Conservation (phyloP, 2,329 filamentous ascomycete genomes). For the Didymella lethalis region DNA sequence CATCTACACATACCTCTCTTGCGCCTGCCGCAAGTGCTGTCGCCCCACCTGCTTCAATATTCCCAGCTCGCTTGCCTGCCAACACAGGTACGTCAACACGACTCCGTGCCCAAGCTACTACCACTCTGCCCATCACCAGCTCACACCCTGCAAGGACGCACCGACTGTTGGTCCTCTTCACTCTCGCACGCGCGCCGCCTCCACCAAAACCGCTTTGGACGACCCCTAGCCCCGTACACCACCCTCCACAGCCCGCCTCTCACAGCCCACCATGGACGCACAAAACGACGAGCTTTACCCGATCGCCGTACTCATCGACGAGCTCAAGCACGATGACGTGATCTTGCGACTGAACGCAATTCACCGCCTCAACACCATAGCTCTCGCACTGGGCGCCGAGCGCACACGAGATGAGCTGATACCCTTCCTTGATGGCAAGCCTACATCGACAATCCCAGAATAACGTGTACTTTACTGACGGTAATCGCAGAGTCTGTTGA, state of each 20-base stretch:
- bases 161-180: conserved; percentile 8
- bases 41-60: conserved; percentile 31
- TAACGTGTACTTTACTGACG: conserved; percentile 43
- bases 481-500: conserved; percentile 85
- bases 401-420: conserved; percentile 98
- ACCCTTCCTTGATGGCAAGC: conserved; percentile 96
- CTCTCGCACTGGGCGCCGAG: conserved; percentile 92
- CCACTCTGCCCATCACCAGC: conserved; percentile 33
- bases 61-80: conserved; percentile 37
- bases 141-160: conserved; percentile 25
- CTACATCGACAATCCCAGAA: conserved; percentile 10
- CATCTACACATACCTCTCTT: conserved; percentile 12
- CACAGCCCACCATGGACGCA: conserved; percentile 75
- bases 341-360: conserved; percentile 97
- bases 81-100: conserved; percentile 49
- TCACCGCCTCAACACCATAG: conserved; percentile 96
- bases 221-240: conserved; percentile 31
- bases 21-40: conserved; percentile 24
- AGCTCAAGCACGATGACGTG: conserved; percentile 99
- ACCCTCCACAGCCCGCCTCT: conserved; percentile 30
- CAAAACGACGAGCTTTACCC: conserved; percentile 99
- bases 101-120: conserved; percentile 35
- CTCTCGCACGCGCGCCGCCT: conserved; percentile 27
- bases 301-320: conserved; percentile 99
- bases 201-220: conserved; percentile 26